Evolutionary conservation across 2,329 filamentous ascomycete genomes (phyloP), one percentile per base, ranked within the genome.

Genomic region (Venturia oleaginea): DNA sequence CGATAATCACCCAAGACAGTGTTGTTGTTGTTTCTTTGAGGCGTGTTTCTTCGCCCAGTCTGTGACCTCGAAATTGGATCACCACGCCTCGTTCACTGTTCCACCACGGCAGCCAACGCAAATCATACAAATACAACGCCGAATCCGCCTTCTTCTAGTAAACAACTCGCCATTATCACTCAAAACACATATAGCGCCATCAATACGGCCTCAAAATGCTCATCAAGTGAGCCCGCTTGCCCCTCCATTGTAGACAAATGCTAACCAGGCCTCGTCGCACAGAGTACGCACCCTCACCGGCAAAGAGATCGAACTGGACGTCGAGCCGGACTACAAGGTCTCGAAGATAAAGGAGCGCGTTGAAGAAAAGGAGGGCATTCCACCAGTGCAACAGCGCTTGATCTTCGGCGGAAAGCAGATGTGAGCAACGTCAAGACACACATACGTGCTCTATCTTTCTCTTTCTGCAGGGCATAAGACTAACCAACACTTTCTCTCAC

Each of bases 361-460:
- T 64, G 94, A 99, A 78, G 94, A 99, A 81, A 97, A 97, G 80
- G 94, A 97, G 76, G 94, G 94, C 65, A 99, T 99, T 71, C 93
- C 94, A 54, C 94, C 94, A 0, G 92, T 94, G 22, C 94, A 99
- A 79, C 94, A 99, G 79, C 88, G 94, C 66, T 81, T 99, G 69
- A 99, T 99, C 73, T 97, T 89, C 74, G 92, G 93, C 63, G 94
- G 94, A 72, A 99, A 99, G 82, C 94, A 99, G 77, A 97, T 99
- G 94, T 97, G 71, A 62, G 76, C 51, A 48, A 17, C 34, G 51
- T 34, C 42, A 64, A 22, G 64, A 22, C 54, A 22, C 34, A n/a
- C 46, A 2, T 37, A 13, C n/a, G 43, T 57, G 24, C 60, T 38
- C 22, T 59, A 13, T 42, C 32, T 61, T 43, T 38, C 59, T 34